Conservation (phyloP, 2,329 filamentous ascomycete species). For the Beauveria asiatica region DNA sequence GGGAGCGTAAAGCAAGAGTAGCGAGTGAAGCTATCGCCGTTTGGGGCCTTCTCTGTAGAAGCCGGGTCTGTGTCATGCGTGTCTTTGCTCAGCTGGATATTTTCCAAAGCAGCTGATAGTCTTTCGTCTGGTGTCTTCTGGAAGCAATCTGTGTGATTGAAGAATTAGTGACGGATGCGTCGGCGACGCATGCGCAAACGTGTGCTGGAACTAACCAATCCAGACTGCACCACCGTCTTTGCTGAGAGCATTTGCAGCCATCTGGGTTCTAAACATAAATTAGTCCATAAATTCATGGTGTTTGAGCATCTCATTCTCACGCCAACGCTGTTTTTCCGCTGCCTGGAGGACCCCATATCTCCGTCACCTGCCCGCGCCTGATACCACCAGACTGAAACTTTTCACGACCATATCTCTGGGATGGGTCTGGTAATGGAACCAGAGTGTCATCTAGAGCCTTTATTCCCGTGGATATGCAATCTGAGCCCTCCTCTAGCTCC, state of each 20-base stretch:
- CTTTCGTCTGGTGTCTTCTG: conserved; percentile 28
- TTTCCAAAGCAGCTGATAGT: conserved; percentile 19
- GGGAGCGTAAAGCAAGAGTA: conserved; percentile 52
- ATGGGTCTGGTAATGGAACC: conserved; percentile 1
- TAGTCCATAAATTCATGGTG: not conserved
- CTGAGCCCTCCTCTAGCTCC: conserved; percentile 43
- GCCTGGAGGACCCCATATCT: conserved; percentile 82
- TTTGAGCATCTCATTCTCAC: conserved; percentile 38
- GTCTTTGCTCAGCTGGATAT: conserved; percentile 12
- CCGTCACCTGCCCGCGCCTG: conserved; percentile 67
- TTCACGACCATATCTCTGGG: conserved; percentile 8
- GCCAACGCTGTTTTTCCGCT: conserved; percentile 77
- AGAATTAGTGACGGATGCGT: not conserved
- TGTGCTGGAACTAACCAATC: conserved; percentile 56
- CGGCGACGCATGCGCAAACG: not conserved
- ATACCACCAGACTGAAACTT: conserved; percentile 45
- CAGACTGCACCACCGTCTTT: conserved; percentile 61
- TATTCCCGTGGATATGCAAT: conserved; percentile 49
- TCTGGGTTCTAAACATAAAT: conserved; percentile 54
- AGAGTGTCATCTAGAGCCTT: conserved; percentile 42
- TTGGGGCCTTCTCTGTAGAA: conserved; percentile 15
- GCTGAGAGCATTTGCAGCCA: conserved; percentile 54
- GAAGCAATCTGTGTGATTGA: conserved; percentile 36
- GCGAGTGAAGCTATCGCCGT: conserved; percentile 32
- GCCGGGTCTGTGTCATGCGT: conserved; percentile 6